Conservation (phyloP, 345 rosid species). For the Adansonia digitata region DNA sequence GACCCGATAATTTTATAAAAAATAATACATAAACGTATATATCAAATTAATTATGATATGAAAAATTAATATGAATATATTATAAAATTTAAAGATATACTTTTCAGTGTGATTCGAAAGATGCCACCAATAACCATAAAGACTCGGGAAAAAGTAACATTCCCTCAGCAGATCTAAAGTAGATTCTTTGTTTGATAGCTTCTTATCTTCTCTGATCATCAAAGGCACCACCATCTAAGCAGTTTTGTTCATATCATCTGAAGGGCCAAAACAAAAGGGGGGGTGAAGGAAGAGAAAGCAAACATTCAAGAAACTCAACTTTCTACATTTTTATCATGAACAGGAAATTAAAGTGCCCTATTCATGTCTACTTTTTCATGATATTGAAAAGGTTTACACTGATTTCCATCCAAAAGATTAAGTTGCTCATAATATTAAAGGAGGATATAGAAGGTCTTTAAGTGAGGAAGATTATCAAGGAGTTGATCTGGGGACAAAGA, state of each 20-base stretch:
- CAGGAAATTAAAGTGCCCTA: slow-evolving; percentile 3
- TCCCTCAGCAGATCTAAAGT: slow-evolving; percentile 7
- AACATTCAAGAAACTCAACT: slow-evolving; percentile 21
- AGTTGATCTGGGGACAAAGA: slow-evolving; percentile 36
- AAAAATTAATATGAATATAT: too few relatives aligned
- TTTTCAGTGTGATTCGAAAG: too few relatives aligned
- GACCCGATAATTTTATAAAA: background rate
- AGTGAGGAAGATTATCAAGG: slow-evolving; percentile 11
- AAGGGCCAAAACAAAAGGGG: slow-evolving; percentile 9
- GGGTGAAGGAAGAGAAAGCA: too few relatives aligned
- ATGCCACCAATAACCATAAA: background rate
- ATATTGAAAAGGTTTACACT: slow-evolving; percentile 9
- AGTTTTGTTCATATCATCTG: slow-evolving; percentile 2
- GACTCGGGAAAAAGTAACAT: too few relatives aligned
- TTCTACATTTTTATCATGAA: slow-evolving; percentile 5
- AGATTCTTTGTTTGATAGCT: slow-evolving; percentile 15
- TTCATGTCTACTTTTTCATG: slow-evolving; percentile 30
- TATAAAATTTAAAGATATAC: too few relatives aligned
- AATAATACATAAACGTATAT: too few relatives aligned
- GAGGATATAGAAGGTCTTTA: slow-evolving; percentile 18
- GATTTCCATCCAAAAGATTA: slow-evolving; percentile 38
- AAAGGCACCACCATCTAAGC: background rate
- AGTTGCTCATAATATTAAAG: slow-evolving; percentile 34
- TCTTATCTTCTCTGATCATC: background rate
- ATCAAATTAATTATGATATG: too few relatives aligned